Base-by-base conservation (phyloP, 768 basidiomycete species). In the Termitomyces sp. region DNA sequence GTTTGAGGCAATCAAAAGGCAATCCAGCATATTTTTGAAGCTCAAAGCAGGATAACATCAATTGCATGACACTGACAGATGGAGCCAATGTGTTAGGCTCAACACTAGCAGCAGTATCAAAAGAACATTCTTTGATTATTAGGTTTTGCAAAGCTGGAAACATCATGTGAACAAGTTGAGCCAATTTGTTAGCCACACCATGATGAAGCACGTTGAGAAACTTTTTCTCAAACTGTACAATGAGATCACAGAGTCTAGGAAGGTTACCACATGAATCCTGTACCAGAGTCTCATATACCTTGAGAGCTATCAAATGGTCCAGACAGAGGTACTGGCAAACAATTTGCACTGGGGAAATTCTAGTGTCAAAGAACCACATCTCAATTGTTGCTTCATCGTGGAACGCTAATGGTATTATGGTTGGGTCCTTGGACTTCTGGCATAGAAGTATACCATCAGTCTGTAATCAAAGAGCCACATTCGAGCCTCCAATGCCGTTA, bases 341-440 rank as follows among this genome's bases (percentile, higher is more conserved):
- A n/a, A 7, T 6, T n/a, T 26, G 28, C 1, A 3, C 5, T 8
- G n/a, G 6, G 10, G n/a, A 4, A 6, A 33, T 18, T 6, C 18
- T 5, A 10, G n/a, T n/a, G n/a, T 1, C 4, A 5, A 1, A 12
- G 30, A 0, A n/a, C 12, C 3, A 1, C 20, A 48, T n/a, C 2
- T 1, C 0, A 2, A 48, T 13, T 13, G n/a, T 33, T 10, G 30
- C 6, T 20, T 6, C 3, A 12, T 20, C n/a, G 12, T 2, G 6
- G 46, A 47, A 30, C 18, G 18, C 4, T 28, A 6, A 32, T 48
- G 28, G 18, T 30, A 48, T n/a, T 3, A 20, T 18, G 9, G 30
- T 9, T 4, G 14, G 18, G 7, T 46, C 45, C 26, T 28, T 28
- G 8, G 26, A 46, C 8, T 46, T 46, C 32, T 32, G 33, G n/a